These are phyloP conservation scores for Lactifluus pinguis DNA, from an alignment of 768 basidiomycete genomes.

Conservation along the genomic window DNA sequence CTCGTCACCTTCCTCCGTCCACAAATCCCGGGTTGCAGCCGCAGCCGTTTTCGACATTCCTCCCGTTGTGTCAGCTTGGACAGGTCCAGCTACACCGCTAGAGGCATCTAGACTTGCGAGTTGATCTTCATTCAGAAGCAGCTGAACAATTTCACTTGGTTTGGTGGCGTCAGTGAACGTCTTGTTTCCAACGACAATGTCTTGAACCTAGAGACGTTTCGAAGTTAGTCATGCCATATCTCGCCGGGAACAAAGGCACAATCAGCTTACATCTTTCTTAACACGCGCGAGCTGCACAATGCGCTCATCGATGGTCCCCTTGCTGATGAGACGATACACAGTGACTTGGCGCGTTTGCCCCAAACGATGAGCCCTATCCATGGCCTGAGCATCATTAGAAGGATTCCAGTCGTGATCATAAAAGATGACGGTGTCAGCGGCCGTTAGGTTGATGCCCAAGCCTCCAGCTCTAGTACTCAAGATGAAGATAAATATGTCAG, in stretches of 20 bases:
- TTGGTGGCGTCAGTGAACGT: slow-evolving; percentile 88
- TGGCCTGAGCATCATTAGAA: slow-evolving; percentile 94
- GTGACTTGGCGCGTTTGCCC: slow-evolving; percentile 97
- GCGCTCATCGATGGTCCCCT: slow-evolving; percentile 92
- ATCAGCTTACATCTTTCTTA: slow-evolving; percentile 78
- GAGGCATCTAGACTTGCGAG: slow-evolving; percentile 59
- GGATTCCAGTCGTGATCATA: slow-evolving; percentile 97
- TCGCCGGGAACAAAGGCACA: neutral
- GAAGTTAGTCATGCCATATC: slow-evolving; percentile 8
- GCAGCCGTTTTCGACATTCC: slow-evolving; percentile 30
- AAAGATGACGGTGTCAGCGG: slow-evolving; percentile 92
- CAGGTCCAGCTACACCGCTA: slow-evolving; percentile 29
- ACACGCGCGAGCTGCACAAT: slow-evolving; percentile 93
- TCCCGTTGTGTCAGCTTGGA: slow-evolving; percentile 29
- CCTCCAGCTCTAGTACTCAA: slow-evolving; percentile 94
- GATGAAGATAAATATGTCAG: slow-evolving; percentile 83
- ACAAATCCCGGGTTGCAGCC: slow-evolving; percentile 49
- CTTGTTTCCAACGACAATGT: slow-evolving; percentile 97
- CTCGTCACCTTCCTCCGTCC: slow-evolving; percentile 83
- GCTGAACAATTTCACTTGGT: slow-evolving; percentile 92
- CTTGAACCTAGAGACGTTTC: slow-evolving; percentile 68
- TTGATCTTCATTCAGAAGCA: slow-evolving; percentile 92
- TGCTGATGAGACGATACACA: slow-evolving; percentile 90
- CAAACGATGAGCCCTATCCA: slow-evolving; percentile 95
- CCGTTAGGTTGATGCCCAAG: slow-evolving; percentile 91